Percentiles rank a stretch among this genome's conserved stretches.
phyloP scores from a whole-genome alignment of 805 yeast genomes.

The Kuraishia cidri region DNA sequence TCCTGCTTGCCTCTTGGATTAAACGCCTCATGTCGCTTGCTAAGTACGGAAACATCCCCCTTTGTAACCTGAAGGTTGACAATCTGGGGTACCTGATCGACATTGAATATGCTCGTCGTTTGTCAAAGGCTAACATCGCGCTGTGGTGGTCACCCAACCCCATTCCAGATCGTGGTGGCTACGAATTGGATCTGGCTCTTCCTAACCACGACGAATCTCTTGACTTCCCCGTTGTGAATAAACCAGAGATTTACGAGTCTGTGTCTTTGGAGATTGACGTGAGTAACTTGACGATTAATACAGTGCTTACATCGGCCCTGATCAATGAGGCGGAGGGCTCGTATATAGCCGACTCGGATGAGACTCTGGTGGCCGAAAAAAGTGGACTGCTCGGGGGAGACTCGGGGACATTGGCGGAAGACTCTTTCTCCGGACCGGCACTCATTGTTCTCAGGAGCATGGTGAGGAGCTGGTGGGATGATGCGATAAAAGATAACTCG shows the following conservation, averaged over 20 bases:
- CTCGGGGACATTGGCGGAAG: conserved; percentile 55
- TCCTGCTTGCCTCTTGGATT: conserved; percentile 69
- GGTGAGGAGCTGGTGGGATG: conserved; percentile 92
- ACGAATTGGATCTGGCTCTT: conserved; percentile 45
- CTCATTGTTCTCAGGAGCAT: conserved; percentile 59
- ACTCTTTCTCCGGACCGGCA: conserved; percentile 74
- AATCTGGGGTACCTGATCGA: conserved; percentile 77
- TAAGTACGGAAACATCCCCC: conserved; percentile 69
- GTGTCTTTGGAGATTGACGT: conserved; percentile 74
- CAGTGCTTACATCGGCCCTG: conserved; percentile 75
- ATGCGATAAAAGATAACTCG: conserved; percentile 55
- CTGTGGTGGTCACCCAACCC: conserved; percentile 92
- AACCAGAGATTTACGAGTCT: conserved; percentile 71
- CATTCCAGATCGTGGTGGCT: conserved; percentile 78
- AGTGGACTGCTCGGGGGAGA: not conserved
- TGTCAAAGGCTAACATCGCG: conserved; percentile 56
- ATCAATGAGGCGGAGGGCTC: conserved; percentile 87
- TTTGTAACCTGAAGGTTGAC: conserved; percentile 78
- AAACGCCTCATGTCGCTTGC: conserved; percentile 57
- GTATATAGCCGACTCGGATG: conserved; percentile 47
- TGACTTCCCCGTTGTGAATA: conserved; percentile 64
- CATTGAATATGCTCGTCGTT: conserved; percentile 73
- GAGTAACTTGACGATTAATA: conserved; percentile 75
- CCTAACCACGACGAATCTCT: conserved; percentile 40
- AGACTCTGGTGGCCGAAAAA: conserved; percentile 9